A percentile compares a stretch with the other conserved stretches of the same genome.
Evolutionary conservation across 148 eudicot species (phyloP).

Genomic region (Fagopyrum esculentum): DNA sequence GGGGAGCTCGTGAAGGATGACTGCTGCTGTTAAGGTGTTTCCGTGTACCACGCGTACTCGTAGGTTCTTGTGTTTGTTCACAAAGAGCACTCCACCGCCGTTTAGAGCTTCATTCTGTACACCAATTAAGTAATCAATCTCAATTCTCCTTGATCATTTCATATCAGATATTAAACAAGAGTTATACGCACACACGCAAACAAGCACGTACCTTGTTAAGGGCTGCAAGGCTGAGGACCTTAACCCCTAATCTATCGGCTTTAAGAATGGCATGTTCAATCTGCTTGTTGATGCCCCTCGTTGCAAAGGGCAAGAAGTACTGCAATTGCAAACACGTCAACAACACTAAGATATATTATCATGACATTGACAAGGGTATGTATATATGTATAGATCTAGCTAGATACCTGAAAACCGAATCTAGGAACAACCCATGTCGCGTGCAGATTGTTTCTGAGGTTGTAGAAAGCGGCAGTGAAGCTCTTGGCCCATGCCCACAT

Average conservation of each 20-base stretch:
- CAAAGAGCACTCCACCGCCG: slow-evolving; percentile 72
- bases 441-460: slow-evolving; percentile 38
- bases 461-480: slow-evolving; percentile 36
- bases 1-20: slow-evolving; percentile 49
- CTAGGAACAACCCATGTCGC: slow-evolving; percentile 72
- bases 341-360: too few relatives aligned
- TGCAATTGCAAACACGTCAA: slow-evolving; percentile 16
- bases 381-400: background rate
- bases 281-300: slow-evolving; percentile 60
- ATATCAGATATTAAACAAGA: background rate
- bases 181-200: too few relatives aligned
- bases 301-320: slow-evolving; percentile 86
- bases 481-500: slow-evolving; percentile 65
- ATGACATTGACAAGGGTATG: too few relatives aligned
- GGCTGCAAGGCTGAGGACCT: slow-evolving; percentile 81
- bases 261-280: slow-evolving; percentile 65
- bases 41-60: slow-evolving; percentile 77
- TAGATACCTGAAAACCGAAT: slow-evolving; percentile 61
- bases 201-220: slow-evolving; percentile 47
- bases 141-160: too few relatives aligned
- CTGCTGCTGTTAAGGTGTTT: slow-evolving; percentile 75
- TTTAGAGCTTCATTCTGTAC: slow-evolving; percentile 65
- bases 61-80: slow-evolving; percentile 62
- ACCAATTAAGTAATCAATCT: background rate
- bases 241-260: slow-evolving; percentile 59